Conservation (phyloP, 352 stramenopile genomes). For the Phytophthora hibernalis region DNA sequence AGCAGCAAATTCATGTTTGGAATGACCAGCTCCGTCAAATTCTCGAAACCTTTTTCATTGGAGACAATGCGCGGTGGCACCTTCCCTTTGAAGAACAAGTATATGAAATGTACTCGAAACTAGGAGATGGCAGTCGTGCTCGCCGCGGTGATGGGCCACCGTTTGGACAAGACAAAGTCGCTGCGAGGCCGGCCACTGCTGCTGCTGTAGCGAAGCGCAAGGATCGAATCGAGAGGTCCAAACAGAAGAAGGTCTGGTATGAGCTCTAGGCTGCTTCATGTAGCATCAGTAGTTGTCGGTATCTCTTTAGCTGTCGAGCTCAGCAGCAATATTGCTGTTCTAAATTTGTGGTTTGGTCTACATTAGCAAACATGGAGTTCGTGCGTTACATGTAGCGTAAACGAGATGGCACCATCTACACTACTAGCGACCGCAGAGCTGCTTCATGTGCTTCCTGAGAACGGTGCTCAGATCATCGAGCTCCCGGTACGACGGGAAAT, state of each 20-base stretch:
- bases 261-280: constrained; percentile 24
- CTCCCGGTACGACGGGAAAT: constrained; percentile 90
- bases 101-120: constrained; percentile 20
- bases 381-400: neutral
- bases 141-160: constrained; percentile 3
- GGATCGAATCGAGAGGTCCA: constrained; percentile 36
- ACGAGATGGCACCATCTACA: neutral
- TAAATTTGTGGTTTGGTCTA: constrained; percentile 16
- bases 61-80: constrained; percentile 26
- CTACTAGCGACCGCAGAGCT: constrained; percentile 40
- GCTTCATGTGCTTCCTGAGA: constrained; percentile 70
- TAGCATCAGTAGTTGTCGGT: neutral
- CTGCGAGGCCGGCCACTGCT: constrained; percentile 21
- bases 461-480: constrained; percentile 67
- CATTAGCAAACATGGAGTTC: constrained; percentile 19
- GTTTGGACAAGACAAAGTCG: constrained; percentile 6
- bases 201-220: constrained; percentile 34
- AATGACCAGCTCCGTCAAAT: constrained; percentile 29
- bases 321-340: neutral
- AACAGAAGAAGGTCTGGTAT: constrained; percentile 37
- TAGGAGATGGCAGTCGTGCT: constrained; percentile 7
- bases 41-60: constrained; percentile 34
- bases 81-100: constrained; percentile 23
- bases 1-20: constrained; percentile 20
- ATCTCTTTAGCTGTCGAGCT: too few species aligned